These are phyloP conservation scores for Leccinellum luteum DNA, from an alignment of 768 basidiomycete species.

Conservation along the genomic window DNA sequence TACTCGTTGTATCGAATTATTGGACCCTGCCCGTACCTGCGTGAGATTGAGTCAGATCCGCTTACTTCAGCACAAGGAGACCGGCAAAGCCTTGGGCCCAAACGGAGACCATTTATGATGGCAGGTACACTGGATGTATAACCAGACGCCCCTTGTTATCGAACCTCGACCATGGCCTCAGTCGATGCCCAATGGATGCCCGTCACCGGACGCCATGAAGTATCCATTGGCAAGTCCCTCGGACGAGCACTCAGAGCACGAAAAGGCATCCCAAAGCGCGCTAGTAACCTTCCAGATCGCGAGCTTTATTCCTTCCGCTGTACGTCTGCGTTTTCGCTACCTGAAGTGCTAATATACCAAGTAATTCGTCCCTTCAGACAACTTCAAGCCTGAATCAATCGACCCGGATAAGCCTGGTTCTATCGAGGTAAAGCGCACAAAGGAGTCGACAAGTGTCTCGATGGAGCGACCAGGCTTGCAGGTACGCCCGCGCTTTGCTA, in stretches of 20 bases:
- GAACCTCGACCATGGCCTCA: slow-evolving; percentile 42
- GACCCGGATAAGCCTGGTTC: slow-evolving; percentile 64
- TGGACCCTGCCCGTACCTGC: not conserved
- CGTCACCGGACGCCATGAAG: slow-evolving; percentile 51
- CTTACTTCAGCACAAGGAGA: slow-evolving; percentile 29
- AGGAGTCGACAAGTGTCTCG: slow-evolving; percentile 49
- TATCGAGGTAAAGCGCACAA: slow-evolving; percentile 56
- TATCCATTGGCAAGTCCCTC: slow-evolving; percentile 62
- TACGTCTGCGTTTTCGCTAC: slow-evolving; percentile 35
- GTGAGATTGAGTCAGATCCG: slow-evolving; percentile 1
- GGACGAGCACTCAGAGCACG: slow-evolving; percentile 66
- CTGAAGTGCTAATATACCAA: not conserved
- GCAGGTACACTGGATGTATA: slow-evolving; percentile 1
- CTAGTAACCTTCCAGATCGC: slow-evolving; percentile 49
- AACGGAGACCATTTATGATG: slow-evolving; percentile 17
- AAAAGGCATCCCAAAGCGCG: slow-evolving; percentile 47
- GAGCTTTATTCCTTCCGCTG: slow-evolving; percentile 81
- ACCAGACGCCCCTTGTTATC: slow-evolving; percentile 22
- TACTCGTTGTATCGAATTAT: slow-evolving; percentile 9
- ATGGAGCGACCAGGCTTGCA: slow-evolving; percentile 67
- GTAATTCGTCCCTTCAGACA: slow-evolving; percentile 45
- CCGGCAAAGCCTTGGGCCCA: slow-evolving; percentile 4
- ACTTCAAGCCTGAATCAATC: slow-evolving; percentile 72
- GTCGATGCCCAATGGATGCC: slow-evolving; percentile 54
- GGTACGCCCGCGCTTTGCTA: slow-evolving; percentile 36